A percentile compares a stretch with the other conserved stretches of the same genome.
Conservation (phyloP, 805 yeast species). For the Suhomyces sp. region DNA sequence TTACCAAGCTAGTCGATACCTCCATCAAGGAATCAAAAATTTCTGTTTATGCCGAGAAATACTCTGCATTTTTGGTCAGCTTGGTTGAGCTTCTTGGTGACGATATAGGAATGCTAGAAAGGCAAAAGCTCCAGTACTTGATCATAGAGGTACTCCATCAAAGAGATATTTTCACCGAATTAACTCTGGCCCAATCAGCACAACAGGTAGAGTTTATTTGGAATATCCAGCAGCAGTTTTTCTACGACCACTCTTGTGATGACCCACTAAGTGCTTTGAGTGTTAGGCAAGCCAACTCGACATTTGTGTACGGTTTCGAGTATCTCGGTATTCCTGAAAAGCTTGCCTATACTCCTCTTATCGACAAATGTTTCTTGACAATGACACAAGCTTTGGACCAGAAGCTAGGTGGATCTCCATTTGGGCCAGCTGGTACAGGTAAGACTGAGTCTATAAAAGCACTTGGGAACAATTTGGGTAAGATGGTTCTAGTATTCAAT, state of each 20-base stretch:
- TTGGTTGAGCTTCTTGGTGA: conserved; percentile 25
- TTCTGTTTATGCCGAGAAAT: conserved; percentile 2
- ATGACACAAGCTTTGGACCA: conserved; percentile 74
- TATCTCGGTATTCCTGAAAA: conserved; percentile 73
- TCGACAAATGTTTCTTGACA: conserved; percentile 59
- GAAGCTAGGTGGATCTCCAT: conserved; percentile 81
- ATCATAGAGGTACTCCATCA: conserved; percentile 68
- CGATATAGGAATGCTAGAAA: conserved; percentile 22
- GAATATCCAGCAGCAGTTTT: conserved; percentile 53
- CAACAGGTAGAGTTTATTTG: conserved; percentile 34
- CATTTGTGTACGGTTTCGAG: conserved; percentile 70
- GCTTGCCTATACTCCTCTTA: conserved; percentile 73
- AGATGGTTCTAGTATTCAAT: conserved; percentile 79
- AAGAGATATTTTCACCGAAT: conserved; percentile 32
- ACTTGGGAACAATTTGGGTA: conserved; percentile 74
- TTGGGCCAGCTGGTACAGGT: conserved; percentile 98
- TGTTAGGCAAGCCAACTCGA: conserved; percentile 52
- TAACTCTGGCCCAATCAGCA: conserved; percentile 4
- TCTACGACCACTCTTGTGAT: conserved; percentile 19
- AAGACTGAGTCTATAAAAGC: conserved; percentile 91
- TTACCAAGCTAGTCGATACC: conserved; percentile 47
- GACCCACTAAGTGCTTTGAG: conserved; percentile 34
- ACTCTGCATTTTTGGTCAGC: conserved; percentile 11
- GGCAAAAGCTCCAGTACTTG: conserved; percentile 55
- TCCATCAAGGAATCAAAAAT: conserved; percentile 11